Base-by-base conservation (phyloP, 106 monocot genomes). In the Amphibolis antarctica region DNA sequence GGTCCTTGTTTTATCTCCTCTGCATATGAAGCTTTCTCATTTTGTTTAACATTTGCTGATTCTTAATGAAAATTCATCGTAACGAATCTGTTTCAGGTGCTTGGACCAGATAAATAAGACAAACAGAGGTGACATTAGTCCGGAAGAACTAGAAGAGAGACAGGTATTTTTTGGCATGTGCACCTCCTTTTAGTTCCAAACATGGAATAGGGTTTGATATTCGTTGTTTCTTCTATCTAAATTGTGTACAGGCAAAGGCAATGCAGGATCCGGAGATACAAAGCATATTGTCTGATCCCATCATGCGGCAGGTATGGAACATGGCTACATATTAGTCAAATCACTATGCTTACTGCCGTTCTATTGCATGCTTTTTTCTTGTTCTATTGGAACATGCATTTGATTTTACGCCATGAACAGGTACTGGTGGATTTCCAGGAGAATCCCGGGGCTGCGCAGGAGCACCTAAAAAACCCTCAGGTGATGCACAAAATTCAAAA, bases 261-360 rank as follows among this genome's bases (percentile, higher is more conserved):
- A 93, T 93, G 92, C 92, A 88, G 42, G 88, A 93, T 74, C 88
- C 88, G 13, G 88, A 93, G 71, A 81, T 93, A 29, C 88, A 93
- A 70, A 74, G 66, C 30, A 92, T 92, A 21, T 73, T 93, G n/a
- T 79, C 80, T 19, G 88, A 93, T 69, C 92, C 88, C 20, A 82
- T 93, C 36, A 93, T 88, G 88, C 78, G 78, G 5, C 92, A 88
- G 88, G 92, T 93, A 77, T 46, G 14, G 44, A 52, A 19, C 15
- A 10, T 64, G 48, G 28, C 12, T 5, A 20, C 29, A 22, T 28
- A n/a, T n/a, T n/a, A 58, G 15, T 5, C 23, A 17, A 17, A 28
- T 15, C 15, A 18, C 28, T 29, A 5, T 3, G 18, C 58, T 36
- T 36, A 4, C n/a, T n/a, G n/a, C n/a, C n/a, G n/a, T n/a, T n/a